Evolutionary conservation across 495 filamentous ascomycete species (phyloP).

Genomic region (Evernia prunastri): DNA sequence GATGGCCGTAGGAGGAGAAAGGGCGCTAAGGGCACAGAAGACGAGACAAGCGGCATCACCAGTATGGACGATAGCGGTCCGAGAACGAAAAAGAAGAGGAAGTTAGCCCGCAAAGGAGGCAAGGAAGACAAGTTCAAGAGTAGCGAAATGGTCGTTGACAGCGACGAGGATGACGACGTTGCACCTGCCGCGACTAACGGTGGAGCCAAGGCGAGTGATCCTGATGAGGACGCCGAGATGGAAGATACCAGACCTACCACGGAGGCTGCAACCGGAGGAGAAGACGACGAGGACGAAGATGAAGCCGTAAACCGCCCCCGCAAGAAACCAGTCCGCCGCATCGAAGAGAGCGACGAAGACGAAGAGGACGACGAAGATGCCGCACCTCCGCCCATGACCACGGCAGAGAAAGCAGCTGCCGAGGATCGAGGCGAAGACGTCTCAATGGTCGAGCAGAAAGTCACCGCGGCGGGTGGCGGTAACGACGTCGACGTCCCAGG

Average conservation of each 20-base stretch:
- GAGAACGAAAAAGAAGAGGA: slow-evolving; percentile 50
- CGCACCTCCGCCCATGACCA: slow-evolving; percentile 5
- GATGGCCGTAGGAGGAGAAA: slow-evolving; percentile 31
- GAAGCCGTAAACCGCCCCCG: slow-evolving; percentile 9
- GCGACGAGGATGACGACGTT: slow-evolving; percentile 52
- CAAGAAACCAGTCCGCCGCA: slow-evolving; percentile 14
- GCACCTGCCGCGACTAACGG: slow-evolving; percentile 32
- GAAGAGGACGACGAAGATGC: slow-evolving; percentile 14
- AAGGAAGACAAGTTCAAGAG: slow-evolving; percentile 64
- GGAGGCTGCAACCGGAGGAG: background rate
- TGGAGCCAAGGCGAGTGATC: slow-evolving; percentile 28
- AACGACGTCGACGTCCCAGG: slow-evolving; percentile 16
- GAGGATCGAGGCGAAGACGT: slow-evolving; percentile 16
- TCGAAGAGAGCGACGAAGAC: slow-evolving; percentile 18
- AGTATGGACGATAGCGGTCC: slow-evolving; percentile 31
- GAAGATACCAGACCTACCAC: slow-evolving; percentile 5
- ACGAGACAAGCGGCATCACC: slow-evolving; percentile 14
- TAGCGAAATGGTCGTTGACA: slow-evolving; percentile 71
- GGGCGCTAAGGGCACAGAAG: slow-evolving; percentile 26
- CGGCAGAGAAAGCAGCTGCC: slow-evolving; percentile 12
- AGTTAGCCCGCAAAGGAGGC: slow-evolving; percentile 45
- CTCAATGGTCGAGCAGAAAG: slow-evolving; percentile 21
- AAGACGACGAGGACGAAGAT: slow-evolving; percentile 18
- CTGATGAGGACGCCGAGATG: slow-evolving; percentile 19
- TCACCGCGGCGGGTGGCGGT: slow-evolving; percentile 24